phyloP scores from a whole-genome alignment of 176 grass and related monocot genomes.

The Cocos nucifera region DNA sequence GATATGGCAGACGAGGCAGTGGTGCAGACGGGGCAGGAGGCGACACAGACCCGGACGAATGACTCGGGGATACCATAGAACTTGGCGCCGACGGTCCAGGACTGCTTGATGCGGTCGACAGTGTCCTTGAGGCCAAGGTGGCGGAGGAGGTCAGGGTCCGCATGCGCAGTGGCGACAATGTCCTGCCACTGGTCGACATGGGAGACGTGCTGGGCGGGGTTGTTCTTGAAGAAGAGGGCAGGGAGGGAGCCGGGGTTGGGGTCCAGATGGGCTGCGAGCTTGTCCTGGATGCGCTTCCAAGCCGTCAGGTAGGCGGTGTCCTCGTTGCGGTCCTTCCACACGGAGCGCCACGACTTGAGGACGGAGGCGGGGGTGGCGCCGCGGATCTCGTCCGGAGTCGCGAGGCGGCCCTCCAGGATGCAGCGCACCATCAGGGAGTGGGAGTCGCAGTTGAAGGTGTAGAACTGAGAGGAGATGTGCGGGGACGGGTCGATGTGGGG shows the following conservation, averaged over 20 bases:
- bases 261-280: conserved; percentile 54
- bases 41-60: conserved; percentile 73
- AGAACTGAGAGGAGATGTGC: conserved; percentile 97
- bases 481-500: conserved; percentile 55
- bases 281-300: conserved; percentile 98
- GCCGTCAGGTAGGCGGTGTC: conserved; percentile 99
- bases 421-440: conserved; percentile 86
- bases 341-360: conserved; percentile 80
- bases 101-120: conserved; percentile 87
- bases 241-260: background rate
- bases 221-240: conserved; percentile 86
- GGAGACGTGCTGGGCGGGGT: conserved; percentile 63
- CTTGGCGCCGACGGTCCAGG: conserved; percentile 91
- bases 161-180: conserved; percentile 64
- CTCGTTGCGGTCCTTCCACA: conserved; percentile 99
- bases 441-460: conserved; percentile 75
- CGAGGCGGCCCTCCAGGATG: conserved; percentile 55
- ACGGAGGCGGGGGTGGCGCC: conserved; percentile 59
- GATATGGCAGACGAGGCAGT: conserved; percentile 41
- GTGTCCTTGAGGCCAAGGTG: conserved; percentile 95
- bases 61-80: conserved; percentile 97
- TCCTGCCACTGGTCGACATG: conserved; percentile 83
- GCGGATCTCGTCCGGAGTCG: conserved; percentile 67
- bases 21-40: conserved; percentile 67
- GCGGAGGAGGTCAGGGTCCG: conserved; percentile 73